Evolutionary conservation across 148 eudicot genomes (phyloP), one percentile per base, ranked within the genome.

Genomic region (Amaranthus cruentus): DNA sequence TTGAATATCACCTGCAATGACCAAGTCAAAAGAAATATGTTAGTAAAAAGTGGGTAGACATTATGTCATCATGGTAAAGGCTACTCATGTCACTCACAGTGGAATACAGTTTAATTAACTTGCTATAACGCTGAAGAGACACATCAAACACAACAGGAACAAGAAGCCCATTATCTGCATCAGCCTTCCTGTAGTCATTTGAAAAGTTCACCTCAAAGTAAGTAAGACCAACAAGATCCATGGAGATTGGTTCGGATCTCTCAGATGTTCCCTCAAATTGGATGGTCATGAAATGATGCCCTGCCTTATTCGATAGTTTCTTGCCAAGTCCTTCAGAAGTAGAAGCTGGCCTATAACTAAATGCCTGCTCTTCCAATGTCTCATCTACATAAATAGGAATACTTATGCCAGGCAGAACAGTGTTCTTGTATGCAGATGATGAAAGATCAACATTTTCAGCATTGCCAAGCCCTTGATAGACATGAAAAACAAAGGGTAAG

Each of bases 101-200:
- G 63, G 99, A 95, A 77, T 95, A 95, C 62, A 95, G 78, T 47
- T 88, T 92, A 71, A 95, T 78, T 77, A 91, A 77, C 85, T 95
- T 95, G 77, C 93, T 90, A 78, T 87, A 87, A 66, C 81, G 87
- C 81, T 90, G 92, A 54, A 88, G 84, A 13, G 97, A 91, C 73
- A 91, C 99, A 86, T 95, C 97, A 83, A 93, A 83, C 70, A 91
- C 90, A 49, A 95, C 97, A 76, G 99, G 99, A 77, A 88, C 86
- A 59, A 85, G 86, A 79, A 88, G 89, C 57, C 96, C 93, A 68
- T 77, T 81, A 49, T 77, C 76, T 79, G 80, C 75, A 73, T 74
- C 82, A 61, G 72, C 55, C 47, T 66, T 82, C 71, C 63, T 79
- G 59, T 71, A 76, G 66, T 82, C 87, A 73, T 88, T 87, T 13